Evolutionary conservation across 2,329 filamentous ascomycete genomes (phyloP), one percentile per base, ranked within the genome.

Genomic region (Sporothrix protearum): DNA sequence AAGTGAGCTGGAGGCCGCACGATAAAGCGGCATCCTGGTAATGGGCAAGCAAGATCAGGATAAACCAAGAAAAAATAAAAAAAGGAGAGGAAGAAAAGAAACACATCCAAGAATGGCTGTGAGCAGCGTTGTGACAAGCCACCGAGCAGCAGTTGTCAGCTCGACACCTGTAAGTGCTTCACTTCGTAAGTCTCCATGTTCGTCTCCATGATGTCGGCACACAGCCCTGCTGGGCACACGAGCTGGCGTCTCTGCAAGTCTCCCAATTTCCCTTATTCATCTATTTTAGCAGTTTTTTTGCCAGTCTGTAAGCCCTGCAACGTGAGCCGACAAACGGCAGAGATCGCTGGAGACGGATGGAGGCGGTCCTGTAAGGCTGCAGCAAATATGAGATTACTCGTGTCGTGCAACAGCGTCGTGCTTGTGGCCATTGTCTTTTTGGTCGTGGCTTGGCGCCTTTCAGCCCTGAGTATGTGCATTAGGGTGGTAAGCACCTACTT

Each of bases 281-380:
- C n/a, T n/a, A n/a, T n/a, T n/a, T 47, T 47, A 47, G 42, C 42
- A 47, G 39, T 19, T 19, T 47, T 47, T 16, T 4, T 12, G 42
- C 14, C 42, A 19, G 4, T 4, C 14, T 47, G 14, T 14, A 47
- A 4, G 68, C 45, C 53, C 68, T 55, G 39, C 68, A 61, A 63
- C 39, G 68, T 55, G 68, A 70, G 68, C 68, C 3, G 42, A 42
- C 68, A 53, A 70, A 63, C 42, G 39, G 63, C 42, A 66, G 39
- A 2, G 2, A 14, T 7, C 16, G 7, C 14, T 53, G 49, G 28
- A 12, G 3, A 8, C 7, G n/a, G n/a, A n/a, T n/a, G n/a, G n/a
- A n/a, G n/a, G n/a, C n/a, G n/a, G n/a, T 12, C 33, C 9, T 66
- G 45, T 25, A 49, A 61, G 22, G 68, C 53, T 53, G 63, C 42